phyloP scores from a whole-genome alignment of 1,284 basidiomycete genomes.

The Phaffia rhodozyma region DNA sequence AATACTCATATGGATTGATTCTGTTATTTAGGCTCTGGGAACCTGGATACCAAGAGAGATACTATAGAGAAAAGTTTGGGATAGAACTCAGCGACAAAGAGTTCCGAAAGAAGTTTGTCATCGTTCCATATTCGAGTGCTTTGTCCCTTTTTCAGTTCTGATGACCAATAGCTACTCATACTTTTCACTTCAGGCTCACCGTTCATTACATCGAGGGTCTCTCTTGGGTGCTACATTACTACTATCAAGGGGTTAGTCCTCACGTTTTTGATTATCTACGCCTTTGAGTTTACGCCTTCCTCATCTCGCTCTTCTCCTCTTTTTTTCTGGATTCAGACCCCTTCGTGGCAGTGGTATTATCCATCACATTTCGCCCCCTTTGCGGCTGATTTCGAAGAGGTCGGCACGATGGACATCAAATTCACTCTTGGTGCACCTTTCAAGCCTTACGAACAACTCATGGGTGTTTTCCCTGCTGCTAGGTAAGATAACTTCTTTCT shows the following conservation, averaged over 20 bases:
- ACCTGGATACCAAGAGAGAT: slow-evolving; percentile 86
- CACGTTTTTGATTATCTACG: background rate
- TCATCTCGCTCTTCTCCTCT: slow-evolving; percentile 13
- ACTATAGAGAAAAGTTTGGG: slow-evolving; percentile 90
- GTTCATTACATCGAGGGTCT: slow-evolving; percentile 84
- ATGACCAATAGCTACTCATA: background rate
- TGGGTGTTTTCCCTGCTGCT: slow-evolving; percentile 94
- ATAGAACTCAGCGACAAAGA: slow-evolving; percentile 57
- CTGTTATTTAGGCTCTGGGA: slow-evolving; percentile 62
- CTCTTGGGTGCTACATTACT: slow-evolving; percentile 93
- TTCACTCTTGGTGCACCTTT: slow-evolving; percentile 77
- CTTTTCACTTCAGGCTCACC: slow-evolving; percentile 49
- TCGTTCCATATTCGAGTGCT: slow-evolving; percentile 2
- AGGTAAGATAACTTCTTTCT: slow-evolving; percentile 43
- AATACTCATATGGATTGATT: background rate
- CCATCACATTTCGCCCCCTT: slow-evolving; percentile 98
- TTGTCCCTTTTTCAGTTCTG: background rate
- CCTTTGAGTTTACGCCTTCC: slow-evolving; percentile 16
- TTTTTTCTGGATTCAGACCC: slow-evolving; percentile 45
- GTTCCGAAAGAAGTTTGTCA: slow-evolving; percentile 62
- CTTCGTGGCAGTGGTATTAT: slow-evolving; percentile 99
- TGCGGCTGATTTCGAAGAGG: slow-evolving; percentile 81
- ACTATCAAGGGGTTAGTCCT: slow-evolving; percentile 82
- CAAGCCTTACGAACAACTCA: slow-evolving; percentile 92
- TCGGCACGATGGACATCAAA: slow-evolving; percentile 64